Conservation (phyloP, 2,329 filamentous ascomycete genomes). For the Beauveria sp. region DNA sequence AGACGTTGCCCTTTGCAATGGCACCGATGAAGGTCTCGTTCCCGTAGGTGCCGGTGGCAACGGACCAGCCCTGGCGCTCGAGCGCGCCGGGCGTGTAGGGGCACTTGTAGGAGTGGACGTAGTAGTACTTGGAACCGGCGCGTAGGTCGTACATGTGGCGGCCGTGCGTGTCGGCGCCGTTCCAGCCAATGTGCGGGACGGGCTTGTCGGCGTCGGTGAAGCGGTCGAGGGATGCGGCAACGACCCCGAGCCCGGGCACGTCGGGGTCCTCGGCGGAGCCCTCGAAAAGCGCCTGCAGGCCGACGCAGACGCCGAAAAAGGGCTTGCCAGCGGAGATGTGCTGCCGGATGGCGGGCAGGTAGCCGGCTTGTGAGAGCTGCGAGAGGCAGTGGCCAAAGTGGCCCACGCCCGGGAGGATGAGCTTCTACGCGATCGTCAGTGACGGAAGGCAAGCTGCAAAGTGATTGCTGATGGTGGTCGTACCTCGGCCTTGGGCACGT, state of each 20-base stretch:
- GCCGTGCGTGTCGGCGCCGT: slow-evolving; percentile 64
- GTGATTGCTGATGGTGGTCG: background rate
- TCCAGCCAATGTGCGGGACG: slow-evolving; percentile 99
- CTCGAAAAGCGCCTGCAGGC: slow-evolving; percentile 81
- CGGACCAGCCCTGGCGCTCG: slow-evolving; percentile 77
- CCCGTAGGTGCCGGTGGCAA: slow-evolving; percentile 87
- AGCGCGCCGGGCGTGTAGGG: slow-evolving; percentile 67
- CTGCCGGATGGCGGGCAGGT: slow-evolving; percentile 69
- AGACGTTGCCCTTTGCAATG: slow-evolving; percentile 74
- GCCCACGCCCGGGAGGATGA: slow-evolving; percentile 92
- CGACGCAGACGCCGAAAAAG: slow-evolving; percentile 97
- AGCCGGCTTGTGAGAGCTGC: slow-evolving; percentile 75
- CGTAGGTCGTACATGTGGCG: slow-evolving; percentile 65
- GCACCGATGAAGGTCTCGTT: slow-evolving; percentile 87
- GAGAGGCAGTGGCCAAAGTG: slow-evolving; percentile 95
- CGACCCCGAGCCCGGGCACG: slow-evolving; percentile 66
- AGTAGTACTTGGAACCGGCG: slow-evolving; percentile 91
- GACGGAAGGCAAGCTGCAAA: background rate
- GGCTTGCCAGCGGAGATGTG: slow-evolving; percentile 90
- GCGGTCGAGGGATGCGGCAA: slow-evolving; percentile 62
- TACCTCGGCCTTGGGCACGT: slow-evolving; percentile 81
- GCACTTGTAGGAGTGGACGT: slow-evolving; percentile 90
- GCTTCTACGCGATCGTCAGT: slow-evolving; percentile 50
- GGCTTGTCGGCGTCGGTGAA: slow-evolving; percentile 76
- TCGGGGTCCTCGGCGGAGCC: slow-evolving; percentile 71